Evolutionary conservation across 2,329 filamentous ascomycete species (phyloP), one percentile per base, ranked within the genome.

Genomic region (Fusarium palustre): DNA sequence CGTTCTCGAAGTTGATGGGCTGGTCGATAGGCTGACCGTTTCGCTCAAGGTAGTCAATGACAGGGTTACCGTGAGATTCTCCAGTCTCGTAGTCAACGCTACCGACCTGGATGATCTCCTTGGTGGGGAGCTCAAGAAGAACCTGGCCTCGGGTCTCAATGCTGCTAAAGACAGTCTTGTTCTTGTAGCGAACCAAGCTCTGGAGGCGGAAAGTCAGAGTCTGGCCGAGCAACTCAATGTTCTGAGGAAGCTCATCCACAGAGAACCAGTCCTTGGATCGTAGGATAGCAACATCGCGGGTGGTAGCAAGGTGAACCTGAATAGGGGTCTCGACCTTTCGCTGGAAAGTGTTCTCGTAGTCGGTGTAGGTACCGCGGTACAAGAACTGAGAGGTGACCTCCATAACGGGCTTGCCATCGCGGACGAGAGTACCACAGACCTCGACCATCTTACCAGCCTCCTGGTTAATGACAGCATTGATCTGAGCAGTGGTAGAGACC

Each of bases 391-490:
- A 97, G 15, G 94, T 98, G 30, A 99, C 96, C 78, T 99, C 94
- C 96, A 99, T 99, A 68, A 99, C 93, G 8, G 94, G 86, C 79
- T 92, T 81, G 28, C 91, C 91, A 55, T 94, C 89, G 43, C 96
- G 91, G 55, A 88, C 91, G 75, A 99, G 97, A 8, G 96, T 99
- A 67, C 96, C 96, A 76, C 94, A 97, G n/a, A 99, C 95, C 81
- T 99, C 97, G 20, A 99, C 97, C 94, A 99, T 97, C 86, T 99
- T 99, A 48, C 96, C 96, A 64, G 96, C 94, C 16, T 97, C 94
- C 80, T 99, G 94, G 83, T 98, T 99, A 84, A 99, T 91, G 75
- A 99, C 94, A 18, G 96, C 94, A 75, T 99, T 98, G 83, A 99
- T 92, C 79, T 97, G 94, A 43, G 96, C 96, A 57, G 93, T 97